These are phyloP conservation scores for Teunomyces pallodes DNA, from an alignment of 805 yeast species.

Conservation along the genomic window DNA sequence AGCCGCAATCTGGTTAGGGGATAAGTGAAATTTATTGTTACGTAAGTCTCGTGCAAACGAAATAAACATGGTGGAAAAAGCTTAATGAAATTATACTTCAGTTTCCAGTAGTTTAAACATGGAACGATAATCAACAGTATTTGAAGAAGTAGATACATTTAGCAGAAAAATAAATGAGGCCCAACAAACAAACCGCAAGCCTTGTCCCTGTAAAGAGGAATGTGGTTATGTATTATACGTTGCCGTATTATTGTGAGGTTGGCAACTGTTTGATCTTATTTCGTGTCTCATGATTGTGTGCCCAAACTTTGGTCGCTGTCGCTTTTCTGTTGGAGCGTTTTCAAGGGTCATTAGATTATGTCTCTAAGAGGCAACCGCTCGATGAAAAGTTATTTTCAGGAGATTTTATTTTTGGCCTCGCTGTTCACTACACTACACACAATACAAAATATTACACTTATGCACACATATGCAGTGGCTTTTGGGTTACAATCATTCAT, in stretches of 20 bases:
- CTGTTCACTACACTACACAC: conserved; percentile 1
- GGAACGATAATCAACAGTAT: not conserved
- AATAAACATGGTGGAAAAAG: not conserved
- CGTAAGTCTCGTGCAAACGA: not conserved
- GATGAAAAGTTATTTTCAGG: not conserved
- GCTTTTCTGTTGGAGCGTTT: not conserved
- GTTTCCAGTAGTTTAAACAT: not conserved
- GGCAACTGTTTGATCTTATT: not conserved
- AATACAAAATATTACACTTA: not conserved
- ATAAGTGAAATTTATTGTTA: not conserved
- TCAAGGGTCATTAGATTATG: not conserved
- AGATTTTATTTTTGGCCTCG: not conserved
- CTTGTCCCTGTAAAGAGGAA: not conserved
- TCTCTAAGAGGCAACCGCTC: not conserved
- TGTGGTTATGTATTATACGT: not conserved
- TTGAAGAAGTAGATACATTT: not conserved
- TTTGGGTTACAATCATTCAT: not conserved
- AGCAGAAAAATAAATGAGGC: not conserved
- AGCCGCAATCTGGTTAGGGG: not conserved
- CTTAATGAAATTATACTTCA: not conserved
- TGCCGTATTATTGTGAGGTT: not conserved
- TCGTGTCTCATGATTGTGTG: not conserved
- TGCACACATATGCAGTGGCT: not conserved
- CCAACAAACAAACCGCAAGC: not conserved
- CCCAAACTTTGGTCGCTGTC: not conserved